A percentile compares a stretch with the other conserved stretches of the same genome.
Conservation (phyloP, 1,284 basidiomycete genomes). For the Volvariella surrecta region DNA sequence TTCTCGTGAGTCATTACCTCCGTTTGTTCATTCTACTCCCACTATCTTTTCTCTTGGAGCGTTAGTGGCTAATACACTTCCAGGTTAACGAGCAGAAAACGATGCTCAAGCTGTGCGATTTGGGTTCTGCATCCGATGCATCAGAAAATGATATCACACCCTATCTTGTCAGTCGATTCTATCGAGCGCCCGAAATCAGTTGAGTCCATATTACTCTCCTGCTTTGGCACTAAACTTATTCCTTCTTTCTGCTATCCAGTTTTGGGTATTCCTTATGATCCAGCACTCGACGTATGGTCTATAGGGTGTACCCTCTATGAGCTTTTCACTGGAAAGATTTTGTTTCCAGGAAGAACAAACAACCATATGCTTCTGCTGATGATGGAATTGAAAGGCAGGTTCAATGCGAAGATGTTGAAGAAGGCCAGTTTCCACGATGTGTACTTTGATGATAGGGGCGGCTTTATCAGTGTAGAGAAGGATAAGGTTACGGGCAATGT, state of each 20-base stretch:
- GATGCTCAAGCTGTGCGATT: constrained; percentile 88
- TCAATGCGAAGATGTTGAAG: constrained; percentile 92
- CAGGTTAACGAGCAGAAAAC: constrained; percentile 96
- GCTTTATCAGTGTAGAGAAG: constrained; percentile 73
- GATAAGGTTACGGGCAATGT: constrained; percentile 80
- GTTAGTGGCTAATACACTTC: constrained; percentile 1
- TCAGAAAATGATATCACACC: constrained; percentile 97
- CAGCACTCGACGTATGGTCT: constrained; percentile 94
- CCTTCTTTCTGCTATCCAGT: constrained; percentile 39
- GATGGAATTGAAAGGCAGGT: constrained; percentile 95
- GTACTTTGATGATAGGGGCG: constrained; percentile 91
- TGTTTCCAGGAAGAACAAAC: constrained; percentile 94
- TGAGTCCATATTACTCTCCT: constrained; percentile 31
- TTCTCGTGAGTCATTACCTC: constrained; percentile 74
- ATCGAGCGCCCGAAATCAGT: constrained; percentile 97
- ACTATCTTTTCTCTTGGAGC: background rate
- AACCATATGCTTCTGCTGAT: constrained; percentile 97
- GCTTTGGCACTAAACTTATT: constrained; percentile 5
- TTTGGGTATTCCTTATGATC: constrained; percentile 91
- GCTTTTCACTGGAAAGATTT: constrained; percentile 96
- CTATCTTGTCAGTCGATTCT: constrained; percentile 96
- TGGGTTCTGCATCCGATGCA: constrained; percentile 92
- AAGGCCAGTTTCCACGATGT: constrained; percentile 86
- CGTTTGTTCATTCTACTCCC: too few species aligned
- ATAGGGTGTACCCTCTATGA: constrained; percentile 98